phyloP scores from a whole-genome alignment of 2,329 filamentous ascomycete species.

The Mollisia scopiformis region DNA sequence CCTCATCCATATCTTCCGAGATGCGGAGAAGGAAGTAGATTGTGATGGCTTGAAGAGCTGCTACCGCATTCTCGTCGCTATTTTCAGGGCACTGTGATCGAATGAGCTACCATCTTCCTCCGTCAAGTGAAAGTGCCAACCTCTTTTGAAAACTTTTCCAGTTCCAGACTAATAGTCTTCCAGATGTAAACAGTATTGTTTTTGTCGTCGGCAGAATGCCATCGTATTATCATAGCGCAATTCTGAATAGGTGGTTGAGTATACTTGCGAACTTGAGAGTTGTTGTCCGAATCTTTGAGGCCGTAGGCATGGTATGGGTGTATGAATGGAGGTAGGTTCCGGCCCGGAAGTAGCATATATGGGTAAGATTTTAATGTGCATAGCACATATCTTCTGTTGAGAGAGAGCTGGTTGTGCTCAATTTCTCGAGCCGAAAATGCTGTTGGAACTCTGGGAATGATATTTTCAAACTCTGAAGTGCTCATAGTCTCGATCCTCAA shows the following conservation, averaged over 20 bases:
- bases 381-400: constrained; percentile 21
- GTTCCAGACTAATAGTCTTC: constrained; percentile 22
- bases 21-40: constrained; percentile 24
- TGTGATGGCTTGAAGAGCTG: constrained; percentile 24
- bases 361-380: constrained; percentile 23
- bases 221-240: constrained; percentile 17
- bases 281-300: neutral
- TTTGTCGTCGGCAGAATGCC: constrained; percentile 19
- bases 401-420: constrained; percentile 2
- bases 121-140: constrained; percentile 7
- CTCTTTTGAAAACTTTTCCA: constrained; percentile 21
- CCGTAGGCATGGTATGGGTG: constrained; percentile 8
- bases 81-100: constrained; percentile 9
- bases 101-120: neutral
- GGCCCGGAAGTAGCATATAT: constrained; percentile 20
- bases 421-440: constrained; percentile 12
- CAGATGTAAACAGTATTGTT: constrained; percentile 21
- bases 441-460: constrained; percentile 5
- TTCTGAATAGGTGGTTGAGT: constrained; percentile 12
- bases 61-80: constrained; percentile 12
- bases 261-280: neutral
- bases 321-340: constrained; percentile 23
- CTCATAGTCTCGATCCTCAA: neutral
- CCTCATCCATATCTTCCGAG: constrained; percentile 19
- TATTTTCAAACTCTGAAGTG: neutral